Evolutionary conservation across 2,329 filamentous ascomycete genomes (phyloP), one percentile per base, ranked within the genome.

Genomic region (Bipolaris gigantea): DNA sequence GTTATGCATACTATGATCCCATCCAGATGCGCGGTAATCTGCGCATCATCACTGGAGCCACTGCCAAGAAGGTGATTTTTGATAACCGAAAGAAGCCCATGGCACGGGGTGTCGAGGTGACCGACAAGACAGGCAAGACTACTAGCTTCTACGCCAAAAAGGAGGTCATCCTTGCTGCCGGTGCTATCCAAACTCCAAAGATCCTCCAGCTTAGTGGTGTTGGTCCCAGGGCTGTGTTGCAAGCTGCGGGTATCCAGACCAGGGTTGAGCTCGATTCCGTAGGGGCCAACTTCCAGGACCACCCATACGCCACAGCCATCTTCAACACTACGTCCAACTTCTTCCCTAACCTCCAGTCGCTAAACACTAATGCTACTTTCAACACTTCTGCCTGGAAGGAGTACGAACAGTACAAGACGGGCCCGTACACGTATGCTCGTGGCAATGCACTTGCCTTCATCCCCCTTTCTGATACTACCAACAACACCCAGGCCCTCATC

Each of bases 81-180:
- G 52, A 59, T 15, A 35, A 61, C 25, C 55, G 41, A 19, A 52
- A 57, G 21, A 60, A 63, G 34, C 55, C 55, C 16, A 58, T 54
- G 35, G 66, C 63, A 3, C 57, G 42, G 32, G 63, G 64, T 48
- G 53, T 68, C 9, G 49, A 65, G 36, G 60, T 65, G 25, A 59
- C 54, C 4, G 57, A 64, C 25, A 55, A 50, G 48, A 41, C 41
- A 1, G 48, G 48, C 19, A 46, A 51, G 41, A 45, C 19, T 2
- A 55, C 48, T 6, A 57, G 43, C 10, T 60, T 70, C 3, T 60
- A 57, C n/a, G 67, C 66, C 1, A 64, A 57, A 48, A 69, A 66
- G 48, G 85, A 88, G 63, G 79, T 88, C 9, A 78, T 89, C 23
- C 67, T 89, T 2, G 83, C 83, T 1, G 86, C 85, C 1, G 80